Evolutionary conservation across 768 basidiomycete species (phyloP), one percentile per base, ranked within the genome.

Genomic region (Clitopilus passeckerianus): DNA sequence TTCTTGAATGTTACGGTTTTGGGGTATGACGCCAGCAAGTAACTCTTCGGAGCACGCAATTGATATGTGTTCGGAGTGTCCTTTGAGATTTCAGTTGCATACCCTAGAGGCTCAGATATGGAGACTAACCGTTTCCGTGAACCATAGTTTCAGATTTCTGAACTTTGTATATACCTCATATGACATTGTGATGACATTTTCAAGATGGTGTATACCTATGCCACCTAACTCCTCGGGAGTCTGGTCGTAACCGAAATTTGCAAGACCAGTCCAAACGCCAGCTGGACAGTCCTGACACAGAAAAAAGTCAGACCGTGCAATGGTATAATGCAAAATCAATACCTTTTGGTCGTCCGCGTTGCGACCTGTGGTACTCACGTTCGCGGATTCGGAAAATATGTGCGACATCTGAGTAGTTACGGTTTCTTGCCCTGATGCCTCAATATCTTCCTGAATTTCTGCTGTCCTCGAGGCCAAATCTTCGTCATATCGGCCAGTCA

Each of bases 131-230:
- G 68, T 74, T 57, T 66, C 63, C 57, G 66, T 68, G 8, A 75
- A 62, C 72, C 74, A 76, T 30, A 74, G 30, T 1, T 58, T 34
- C 37, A 73, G 61, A n/a, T 44, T n/a, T 61, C 69, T 69, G 57
- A 75, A 77, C 10, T 5, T 27, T 0, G 24, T 6, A 59, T 71
- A 70, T 5, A 67, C 46, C 27, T 43, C 43, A 18, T 16, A 6
- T 23, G 33, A 55, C 63, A 75, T 18, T 18, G 71, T 76, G 64
- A 76, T 67, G 12, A 71, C 65, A 52, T 75, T 74, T 35, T 67
- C 65, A 16, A 75, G 64, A 24, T 65, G 64, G 57, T 73, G 72
- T 5, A 74, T 58, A 27, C 69, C 66, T 23, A 44, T 18, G 44
- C 73, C 73, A 44, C 71, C 65, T 14, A 75, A 50, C 10, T 68